Evolutionary conservation across 768 basidiomycete genomes (phyloP), one percentile per base, ranked within the genome.

Genomic region (Leccinellum albellum): DNA sequence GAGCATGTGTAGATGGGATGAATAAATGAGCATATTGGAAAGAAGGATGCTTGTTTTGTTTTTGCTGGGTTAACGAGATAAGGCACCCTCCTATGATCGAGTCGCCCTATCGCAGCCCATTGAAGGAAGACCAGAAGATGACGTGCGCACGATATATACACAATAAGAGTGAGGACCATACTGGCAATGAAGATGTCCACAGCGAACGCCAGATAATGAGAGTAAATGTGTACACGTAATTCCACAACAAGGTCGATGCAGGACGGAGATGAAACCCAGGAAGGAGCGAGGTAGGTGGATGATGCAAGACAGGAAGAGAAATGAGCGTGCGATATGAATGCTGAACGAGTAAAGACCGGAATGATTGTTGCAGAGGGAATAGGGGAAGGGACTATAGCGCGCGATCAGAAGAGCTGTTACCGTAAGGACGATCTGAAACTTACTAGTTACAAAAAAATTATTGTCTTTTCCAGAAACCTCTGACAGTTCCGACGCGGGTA

Each of bases 141-240:
- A 14, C 21, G 17, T 32, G 28, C 53, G 58, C 24, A 42, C 26
- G 46, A 56, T 66, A 64, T 66, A 64, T 67, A 67, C 65, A 66
- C 24, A 54, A 64, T 66, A 58, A 64, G 56, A 52, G 64, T 29
- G 45, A 17, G 26, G 32, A 50, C 31, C 55, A 29, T n/a, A 44
- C 20, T 32, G 10, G 50, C 28, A 15, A 17, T 7, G 49, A 50
- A 54, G 26, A 15, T 23, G 49, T 49, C 53, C 33, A 29, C 20
- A 51, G 56, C 55, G 32, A 58, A 62, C 53, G 47, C 62, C 59
- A 53, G 45, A 55, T n/a, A 32, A 48, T 48, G 56, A 33, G 59
- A 45, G 51, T 13, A 60, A 58, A 56, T 68, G 68, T 70, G 56
- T 71, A 70, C 70, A 70, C 60, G 56, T 72, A 70, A 64, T 70